Evolutionary conservation across 495 filamentous ascomycete species (phyloP).

Genomic region (Trichocladium antarcticum): DNA sequence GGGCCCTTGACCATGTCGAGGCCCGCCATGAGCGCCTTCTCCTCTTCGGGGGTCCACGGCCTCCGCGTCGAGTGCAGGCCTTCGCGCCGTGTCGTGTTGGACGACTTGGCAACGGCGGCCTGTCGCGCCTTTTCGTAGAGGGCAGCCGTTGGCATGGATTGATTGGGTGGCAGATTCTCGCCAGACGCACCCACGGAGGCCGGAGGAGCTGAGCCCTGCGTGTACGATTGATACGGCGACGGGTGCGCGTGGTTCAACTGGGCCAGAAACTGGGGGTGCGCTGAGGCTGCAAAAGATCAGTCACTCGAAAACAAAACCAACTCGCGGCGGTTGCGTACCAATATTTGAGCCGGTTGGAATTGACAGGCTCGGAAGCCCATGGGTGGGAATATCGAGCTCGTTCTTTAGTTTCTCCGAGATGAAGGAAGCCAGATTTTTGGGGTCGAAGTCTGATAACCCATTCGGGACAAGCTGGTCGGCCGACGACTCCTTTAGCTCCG

Average conservation of each 20-base stretch:
- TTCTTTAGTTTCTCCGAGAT: conserved; percentile 20
- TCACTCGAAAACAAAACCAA: background rate
- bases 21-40: conserved; percentile 84
- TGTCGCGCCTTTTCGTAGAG: conserved; percentile 74
- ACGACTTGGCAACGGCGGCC: conserved; percentile 69
- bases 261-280: conserved; percentile 15
- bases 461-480: background rate
- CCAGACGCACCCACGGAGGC: conserved; percentile 1
- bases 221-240: conserved; percentile 16
- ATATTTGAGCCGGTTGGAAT: conserved; percentile 5
- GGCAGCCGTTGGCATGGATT: conserved; percentile 65
- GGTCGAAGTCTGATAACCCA: conserved; percentile 8
- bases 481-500: conserved; percentile 7
- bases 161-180: conserved; percentile 47
- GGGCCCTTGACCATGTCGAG: conserved; percentile 85
- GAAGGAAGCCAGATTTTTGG: conserved; percentile 19
- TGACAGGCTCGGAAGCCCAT: conserved; percentile 14
- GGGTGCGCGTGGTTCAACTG: conserved; percentile 12
- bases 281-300: background rate
- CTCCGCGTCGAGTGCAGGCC: conserved; percentile 74
- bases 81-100: conserved; percentile 59
- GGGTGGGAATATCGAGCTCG: background rate
- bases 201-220: conserved; percentile 4
- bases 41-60: conserved; percentile 84
- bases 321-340: conserved; percentile 4